Evolutionary conservation across 305 asterid species (phyloP).

Genomic region (Ilex paraguariensis): DNA sequence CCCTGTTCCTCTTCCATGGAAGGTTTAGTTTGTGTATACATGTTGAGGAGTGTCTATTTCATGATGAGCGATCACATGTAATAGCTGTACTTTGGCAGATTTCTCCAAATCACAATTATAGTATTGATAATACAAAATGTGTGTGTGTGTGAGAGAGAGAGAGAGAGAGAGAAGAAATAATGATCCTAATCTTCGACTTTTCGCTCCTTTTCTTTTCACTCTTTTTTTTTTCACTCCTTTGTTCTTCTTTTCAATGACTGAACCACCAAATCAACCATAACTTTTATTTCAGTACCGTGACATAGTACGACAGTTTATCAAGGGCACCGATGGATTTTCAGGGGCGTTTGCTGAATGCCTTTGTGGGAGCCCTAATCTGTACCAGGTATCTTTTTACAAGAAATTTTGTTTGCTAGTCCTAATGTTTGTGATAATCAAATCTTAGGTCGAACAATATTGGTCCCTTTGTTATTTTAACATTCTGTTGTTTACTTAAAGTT

Average conservation of each 20-base stretch:
- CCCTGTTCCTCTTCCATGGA: too few species aligned
- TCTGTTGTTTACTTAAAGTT: not conserved
- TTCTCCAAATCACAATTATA: too few species aligned
- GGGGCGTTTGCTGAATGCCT: conserved; percentile 97
- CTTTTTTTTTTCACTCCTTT: not conserved
- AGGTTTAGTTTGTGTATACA: too few species aligned
- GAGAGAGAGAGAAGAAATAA: too few species aligned
- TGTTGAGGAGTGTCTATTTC: too few species aligned
- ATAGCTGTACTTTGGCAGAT: too few species aligned
- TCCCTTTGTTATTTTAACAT: conserved; percentile 1
- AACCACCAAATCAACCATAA: conserved; percentile 2
- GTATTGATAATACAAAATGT: too few species aligned
- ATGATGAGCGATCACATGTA: too few species aligned
- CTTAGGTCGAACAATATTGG: too few species aligned
- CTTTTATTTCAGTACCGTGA: conserved; percentile 75
- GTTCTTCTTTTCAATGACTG: not conserved
- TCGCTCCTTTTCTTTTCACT: not conserved
- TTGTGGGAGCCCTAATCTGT: conserved; percentile 94
- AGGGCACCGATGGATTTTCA: conserved; percentile 95
- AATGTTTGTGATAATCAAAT: conserved; percentile 1
- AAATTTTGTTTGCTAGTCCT: conserved; percentile 3
- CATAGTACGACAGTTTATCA: conserved; percentile 82
- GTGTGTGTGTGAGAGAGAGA: too few species aligned
- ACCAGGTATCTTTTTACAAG: conserved; percentile 52
- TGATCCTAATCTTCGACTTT: not conserved